A percentile compares a stretch with the other conserved stretches of the same genome.
Evolutionary conservation across 2,329 filamentous ascomycete genomes (phyloP).

Genomic region (Phyllosticta citrichinensis): DNA sequence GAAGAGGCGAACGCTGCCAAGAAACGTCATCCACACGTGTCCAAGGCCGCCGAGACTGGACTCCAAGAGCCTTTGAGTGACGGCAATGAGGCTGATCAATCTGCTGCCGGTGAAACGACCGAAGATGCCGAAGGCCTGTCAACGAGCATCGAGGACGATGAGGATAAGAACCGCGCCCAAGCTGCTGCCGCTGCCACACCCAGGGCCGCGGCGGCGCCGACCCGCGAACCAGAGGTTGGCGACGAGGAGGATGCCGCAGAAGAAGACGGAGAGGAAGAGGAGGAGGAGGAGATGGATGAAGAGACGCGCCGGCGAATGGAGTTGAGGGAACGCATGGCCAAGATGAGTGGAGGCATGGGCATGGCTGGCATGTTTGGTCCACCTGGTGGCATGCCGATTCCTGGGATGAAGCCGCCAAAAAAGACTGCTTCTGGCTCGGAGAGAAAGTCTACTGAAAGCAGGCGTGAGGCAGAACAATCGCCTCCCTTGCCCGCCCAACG

Average conservation of each 20-base stretch:
- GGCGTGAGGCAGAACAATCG: slow-evolving; percentile 11
- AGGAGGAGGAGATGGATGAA: slow-evolving; percentile 78
- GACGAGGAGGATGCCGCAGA: slow-evolving; percentile 41
- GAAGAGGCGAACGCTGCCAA: slow-evolving; percentile 29
- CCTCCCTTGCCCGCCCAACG: slow-evolving; percentile 23
- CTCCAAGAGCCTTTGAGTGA: slow-evolving; percentile 47
- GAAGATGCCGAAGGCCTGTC: slow-evolving; percentile 53
- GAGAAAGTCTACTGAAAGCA: slow-evolving; percentile 26
- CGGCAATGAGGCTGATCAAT: slow-evolving; percentile 56
- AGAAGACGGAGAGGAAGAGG: slow-evolving; percentile 60
- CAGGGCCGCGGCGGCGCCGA: slow-evolving; percentile 29
- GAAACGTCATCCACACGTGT: slow-evolving; percentile 26
- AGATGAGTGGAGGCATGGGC: slow-evolving; percentile 95
- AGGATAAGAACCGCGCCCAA: slow-evolving; percentile 40
- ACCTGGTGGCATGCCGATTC: slow-evolving; percentile 56
- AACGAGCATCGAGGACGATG: slow-evolving; percentile 65
- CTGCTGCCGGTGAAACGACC: slow-evolving; percentile 50
- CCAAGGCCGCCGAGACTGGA: slow-evolving; percentile 29
- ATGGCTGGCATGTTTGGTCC: slow-evolving; percentile 90
- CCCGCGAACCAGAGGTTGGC: slow-evolving; percentile 35
- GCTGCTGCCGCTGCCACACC: background rate
- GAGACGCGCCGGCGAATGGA: slow-evolving; percentile 80
- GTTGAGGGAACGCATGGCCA: slow-evolving; percentile 89
- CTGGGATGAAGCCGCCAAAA: slow-evolving; percentile 31
- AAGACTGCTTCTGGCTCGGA: slow-evolving; percentile 32